Conservation (phyloP, 169 alveolate species). For the Theileria luwenshuni region DNA sequence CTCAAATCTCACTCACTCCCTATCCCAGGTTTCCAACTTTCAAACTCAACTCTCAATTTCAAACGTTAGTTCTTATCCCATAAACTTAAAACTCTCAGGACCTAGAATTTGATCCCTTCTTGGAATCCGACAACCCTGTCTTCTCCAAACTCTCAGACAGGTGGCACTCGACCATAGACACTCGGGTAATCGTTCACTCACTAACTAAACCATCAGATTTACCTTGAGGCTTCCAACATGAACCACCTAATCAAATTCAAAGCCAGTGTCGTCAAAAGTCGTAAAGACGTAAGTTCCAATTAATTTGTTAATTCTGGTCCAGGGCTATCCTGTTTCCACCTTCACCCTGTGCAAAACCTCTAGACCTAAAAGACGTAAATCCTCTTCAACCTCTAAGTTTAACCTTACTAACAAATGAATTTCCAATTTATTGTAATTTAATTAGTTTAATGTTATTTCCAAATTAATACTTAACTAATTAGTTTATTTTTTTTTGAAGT, state of each 20-base stretch:
- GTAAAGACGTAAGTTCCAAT: background rate
- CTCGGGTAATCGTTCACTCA: constrained; percentile 4
- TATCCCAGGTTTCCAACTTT: constrained; percentile 20
- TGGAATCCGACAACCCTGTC: constrained; percentile 31
- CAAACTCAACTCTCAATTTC: constrained; percentile 17
- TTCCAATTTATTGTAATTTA: too few relatives aligned
- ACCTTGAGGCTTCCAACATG: background rate
- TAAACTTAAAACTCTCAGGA: background rate
- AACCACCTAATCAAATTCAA: background rate
- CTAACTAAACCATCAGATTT: constrained; percentile 2
- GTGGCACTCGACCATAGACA: constrained; percentile 38
- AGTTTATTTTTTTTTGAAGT: too few relatives aligned
- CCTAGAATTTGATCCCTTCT: constrained; percentile 19
- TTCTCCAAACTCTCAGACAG: constrained; percentile 21
- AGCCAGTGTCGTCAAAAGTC: constrained; percentile 8
- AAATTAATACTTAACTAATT: too few relatives aligned
- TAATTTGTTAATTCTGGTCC: background rate
- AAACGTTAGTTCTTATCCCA: background rate
- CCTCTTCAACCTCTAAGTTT: too few relatives aligned
- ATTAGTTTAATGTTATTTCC: too few relatives aligned
- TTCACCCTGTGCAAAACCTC: too few relatives aligned
- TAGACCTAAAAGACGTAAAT: too few relatives aligned
- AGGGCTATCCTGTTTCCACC: constrained; percentile 14
- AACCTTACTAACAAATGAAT: too few relatives aligned
- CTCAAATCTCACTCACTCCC: background rate